Evolutionary conservation across 2,329 filamentous ascomycete genomes (phyloP).

Genomic region (Fusarium miscanthi): DNA sequence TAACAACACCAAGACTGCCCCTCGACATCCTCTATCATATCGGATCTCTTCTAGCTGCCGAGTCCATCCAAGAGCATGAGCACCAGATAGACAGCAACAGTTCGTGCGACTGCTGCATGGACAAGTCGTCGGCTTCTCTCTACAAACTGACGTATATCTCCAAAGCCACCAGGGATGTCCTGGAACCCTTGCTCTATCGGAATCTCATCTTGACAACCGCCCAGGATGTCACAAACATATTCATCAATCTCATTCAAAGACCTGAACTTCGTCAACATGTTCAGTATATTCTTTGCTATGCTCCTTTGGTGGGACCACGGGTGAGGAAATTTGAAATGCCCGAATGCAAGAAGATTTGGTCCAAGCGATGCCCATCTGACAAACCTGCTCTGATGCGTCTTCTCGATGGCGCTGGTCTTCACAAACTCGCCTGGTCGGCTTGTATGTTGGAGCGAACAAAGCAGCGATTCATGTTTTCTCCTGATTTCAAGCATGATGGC

Average conservation of each 20-base stretch:
- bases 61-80: background rate
- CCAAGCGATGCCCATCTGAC: slow-evolving; percentile 7
- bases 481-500: slow-evolving; percentile 29
- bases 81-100: background rate
- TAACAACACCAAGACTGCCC: slow-evolving; percentile 9
- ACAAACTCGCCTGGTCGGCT: slow-evolving; percentile 19
- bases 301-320: background rate
- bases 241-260: slow-evolving; percentile 24
- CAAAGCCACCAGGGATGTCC: slow-evolving; percentile 15
- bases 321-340: slow-evolving; percentile 1
- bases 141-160: slow-evolving; percentile 27
- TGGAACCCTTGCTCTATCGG: slow-evolving; percentile 35
- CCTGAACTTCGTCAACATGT: slow-evolving; percentile 26
- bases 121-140: background rate
- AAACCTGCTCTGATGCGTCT: slow-evolving; percentile 14
- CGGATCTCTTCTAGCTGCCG: background rate
- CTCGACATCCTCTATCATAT: slow-evolving; percentile 30
- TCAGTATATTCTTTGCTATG: slow-evolving; percentile 12
- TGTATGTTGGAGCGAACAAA: slow-evolving; percentile 17
- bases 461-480: slow-evolving; percentile 23
- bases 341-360: slow-evolving; percentile 11
- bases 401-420: slow-evolving; percentile 9
- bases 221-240: slow-evolving; percentile 17
- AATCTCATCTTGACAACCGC: slow-evolving; percentile 13
- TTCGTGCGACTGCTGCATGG: background rate